Conservation (phyloP, 148 eudicot species). For the Arctostaphylos glauca region DNA sequence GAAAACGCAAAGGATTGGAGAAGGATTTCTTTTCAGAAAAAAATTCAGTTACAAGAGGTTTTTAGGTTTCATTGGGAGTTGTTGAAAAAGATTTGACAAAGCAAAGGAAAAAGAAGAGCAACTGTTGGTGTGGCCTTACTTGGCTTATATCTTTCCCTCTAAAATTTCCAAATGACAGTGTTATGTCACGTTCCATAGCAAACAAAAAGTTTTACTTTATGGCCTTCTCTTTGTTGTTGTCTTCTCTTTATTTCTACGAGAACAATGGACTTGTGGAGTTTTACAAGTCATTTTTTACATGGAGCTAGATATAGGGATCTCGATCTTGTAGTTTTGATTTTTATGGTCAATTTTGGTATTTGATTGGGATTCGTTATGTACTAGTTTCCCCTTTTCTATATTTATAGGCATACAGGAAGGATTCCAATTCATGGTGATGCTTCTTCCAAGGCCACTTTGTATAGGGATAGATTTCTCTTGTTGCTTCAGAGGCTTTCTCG, state of each 20-base stretch:
- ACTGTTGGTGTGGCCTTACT: no score
- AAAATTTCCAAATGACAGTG: not conserved
- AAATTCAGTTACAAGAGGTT: no score
- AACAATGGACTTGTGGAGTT: not conserved
- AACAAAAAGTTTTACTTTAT: no score
- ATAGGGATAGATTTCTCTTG: conserved; percentile 78
- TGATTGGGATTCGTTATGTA: not conserved
- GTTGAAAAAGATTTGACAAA: no score
- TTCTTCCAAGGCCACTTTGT: conserved; percentile 68
- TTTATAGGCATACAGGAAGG: conserved; percentile 52
- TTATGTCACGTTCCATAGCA: not conserved
- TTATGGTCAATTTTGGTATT: not conserved
- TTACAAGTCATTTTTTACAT: not conserved
- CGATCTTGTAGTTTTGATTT: not conserved
- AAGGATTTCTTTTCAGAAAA: no score
- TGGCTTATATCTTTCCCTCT: not conserved
- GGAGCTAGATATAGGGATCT: not conserved
- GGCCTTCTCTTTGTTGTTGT: no score
- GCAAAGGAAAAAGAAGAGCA: no score
- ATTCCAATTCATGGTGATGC: conserved; percentile 85
- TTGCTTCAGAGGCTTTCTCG: conserved; percentile 78
- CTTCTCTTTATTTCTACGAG: no score
- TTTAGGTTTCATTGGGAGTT: no score
- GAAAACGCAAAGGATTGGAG: no score
- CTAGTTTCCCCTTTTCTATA: not conserved